Conservation (phyloP, 2,329 filamentous ascomycete species). For the Aspergillus sclerotialis region DNA sequence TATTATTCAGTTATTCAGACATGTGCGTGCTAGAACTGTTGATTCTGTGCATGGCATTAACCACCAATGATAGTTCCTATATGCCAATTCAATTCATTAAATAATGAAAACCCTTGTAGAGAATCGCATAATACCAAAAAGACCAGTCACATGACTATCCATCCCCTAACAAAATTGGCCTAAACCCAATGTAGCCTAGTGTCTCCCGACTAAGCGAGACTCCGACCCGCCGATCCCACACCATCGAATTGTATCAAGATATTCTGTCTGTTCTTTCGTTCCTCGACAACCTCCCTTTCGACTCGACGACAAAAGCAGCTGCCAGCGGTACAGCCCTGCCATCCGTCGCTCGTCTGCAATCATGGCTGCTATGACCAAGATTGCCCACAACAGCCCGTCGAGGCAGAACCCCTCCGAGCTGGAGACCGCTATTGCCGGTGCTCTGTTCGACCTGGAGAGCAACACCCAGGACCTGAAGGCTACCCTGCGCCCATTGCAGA, state of each 20-base stretch:
- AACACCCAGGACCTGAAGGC: constrained; percentile 98
- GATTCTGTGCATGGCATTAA: too few species aligned
- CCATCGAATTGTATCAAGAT: constrained; percentile 7
- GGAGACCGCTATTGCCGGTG: constrained; percentile 92
- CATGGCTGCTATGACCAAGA: constrained; percentile 91
- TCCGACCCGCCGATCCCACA: constrained; percentile 22
- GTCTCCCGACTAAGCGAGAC: constrained; percentile 26
- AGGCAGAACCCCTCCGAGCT: constrained; percentile 94
- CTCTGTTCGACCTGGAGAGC: constrained; percentile 98
- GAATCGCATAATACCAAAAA: constrained; percentile 10
- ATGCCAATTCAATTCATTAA: too few species aligned
- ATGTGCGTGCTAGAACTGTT: too few species aligned
- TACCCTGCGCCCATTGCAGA: constrained; percentile 93
- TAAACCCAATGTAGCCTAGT: constrained; percentile 17
- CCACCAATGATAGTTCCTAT: too few species aligned
- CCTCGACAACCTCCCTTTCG: constrained; percentile 26
- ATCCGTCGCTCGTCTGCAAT: constrained; percentile 40
- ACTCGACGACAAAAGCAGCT: constrained; percentile 25
- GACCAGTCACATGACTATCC: constrained; percentile 21
- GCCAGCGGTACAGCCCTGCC: constrained; percentile 29
- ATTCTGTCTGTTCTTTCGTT: constrained; percentile 17
- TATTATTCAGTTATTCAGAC: too few species aligned
- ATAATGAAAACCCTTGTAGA: neutral
- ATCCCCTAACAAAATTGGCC: constrained; percentile 16
- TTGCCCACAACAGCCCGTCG: constrained; percentile 93